Evolutionary conservation across 768 basidiomycete species (phyloP).

Genomic region (Amylocystis lapponica): DNA sequence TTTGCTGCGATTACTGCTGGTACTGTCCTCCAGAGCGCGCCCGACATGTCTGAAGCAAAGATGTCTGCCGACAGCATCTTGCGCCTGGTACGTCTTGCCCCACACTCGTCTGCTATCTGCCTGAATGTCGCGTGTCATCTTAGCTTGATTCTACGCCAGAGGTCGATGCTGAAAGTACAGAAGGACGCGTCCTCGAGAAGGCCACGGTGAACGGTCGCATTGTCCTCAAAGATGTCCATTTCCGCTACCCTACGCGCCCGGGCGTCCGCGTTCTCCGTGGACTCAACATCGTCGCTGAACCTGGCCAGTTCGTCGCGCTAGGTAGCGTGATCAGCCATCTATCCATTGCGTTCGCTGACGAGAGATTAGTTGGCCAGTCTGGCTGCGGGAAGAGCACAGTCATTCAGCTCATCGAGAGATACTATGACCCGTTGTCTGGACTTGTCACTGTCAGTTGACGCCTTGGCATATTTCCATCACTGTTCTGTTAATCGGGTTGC

Average conservation of each 20-base stretch:
- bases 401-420: constrained; percentile 78
- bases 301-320: constrained; percentile 75
- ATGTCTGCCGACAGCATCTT: constrained; percentile 73
- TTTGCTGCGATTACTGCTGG: constrained; percentile 87
- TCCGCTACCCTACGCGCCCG: constrained; percentile 88
- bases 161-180: constrained; percentile 73
- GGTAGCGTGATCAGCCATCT: too few species aligned
- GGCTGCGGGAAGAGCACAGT: constrained; percentile 84
- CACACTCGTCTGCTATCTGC: too few species aligned
- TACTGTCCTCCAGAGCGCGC: constrained; percentile 78
- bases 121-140: too few species aligned
- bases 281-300: constrained; percentile 63
- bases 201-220: constrained; percentile 54
- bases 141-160: constrained; percentile 70
- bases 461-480: background rate
- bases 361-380: too few species aligned
- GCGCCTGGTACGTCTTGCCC: too few species aligned
- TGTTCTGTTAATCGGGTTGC: constrained; percentile 3
- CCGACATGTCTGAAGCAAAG: constrained; percentile 82
- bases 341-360: too few species aligned
- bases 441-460: constrained; percentile 47
- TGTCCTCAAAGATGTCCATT: constrained; percentile 73
- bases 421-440: constrained; percentile 77
- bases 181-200: constrained; percentile 49
- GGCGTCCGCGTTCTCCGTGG: constrained; percentile 79